These are phyloP conservation scores for Talinum fruticosum DNA, from an alignment of 148 eudicot species.

Conservation along the genomic window DNA sequence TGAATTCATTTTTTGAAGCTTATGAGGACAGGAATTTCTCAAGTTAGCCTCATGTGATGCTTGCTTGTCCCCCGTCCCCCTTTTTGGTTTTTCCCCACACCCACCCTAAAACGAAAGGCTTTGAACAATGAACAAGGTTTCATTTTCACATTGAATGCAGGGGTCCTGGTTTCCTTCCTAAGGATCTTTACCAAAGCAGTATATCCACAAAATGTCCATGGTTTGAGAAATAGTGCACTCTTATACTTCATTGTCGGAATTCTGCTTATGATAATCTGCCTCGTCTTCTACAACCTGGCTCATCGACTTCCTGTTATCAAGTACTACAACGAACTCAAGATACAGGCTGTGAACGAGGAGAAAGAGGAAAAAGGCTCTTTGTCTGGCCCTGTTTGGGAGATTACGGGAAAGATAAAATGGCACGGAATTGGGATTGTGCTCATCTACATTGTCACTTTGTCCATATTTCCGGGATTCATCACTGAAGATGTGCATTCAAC, in stretches of 20 bases:
- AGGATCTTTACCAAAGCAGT: slow-evolving; percentile 82
- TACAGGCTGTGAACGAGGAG: slow-evolving; percentile 52
- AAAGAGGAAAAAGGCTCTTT: slow-evolving; percentile 50
- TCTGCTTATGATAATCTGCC: slow-evolving; percentile 62
- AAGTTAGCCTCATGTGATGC: no score
- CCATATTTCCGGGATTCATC: slow-evolving; percentile 87
- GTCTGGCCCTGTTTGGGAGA: slow-evolving; percentile 55
- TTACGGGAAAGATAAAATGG: slow-evolving; percentile 79
- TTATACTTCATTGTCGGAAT: slow-evolving; percentile 82
- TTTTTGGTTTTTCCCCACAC: no score
- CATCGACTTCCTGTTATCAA: slow-evolving; percentile 79
- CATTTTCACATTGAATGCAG: slow-evolving; percentile 36
- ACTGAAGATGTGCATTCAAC: slow-evolving; percentile 88
- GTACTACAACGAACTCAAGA: slow-evolving; percentile 71
- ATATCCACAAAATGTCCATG: slow-evolving; percentile 68
- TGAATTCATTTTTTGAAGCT: no score
- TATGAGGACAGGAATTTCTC: no score
- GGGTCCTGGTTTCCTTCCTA: slow-evolving; percentile 78
- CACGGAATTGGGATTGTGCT: slow-evolving; percentile 53
- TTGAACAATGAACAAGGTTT: not conserved
- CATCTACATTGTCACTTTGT: slow-evolving; percentile 72
- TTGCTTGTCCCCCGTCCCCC: no score
- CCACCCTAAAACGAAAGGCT: no score
- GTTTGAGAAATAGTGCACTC: slow-evolving; percentile 81
- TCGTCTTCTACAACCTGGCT: slow-evolving; percentile 64